Conservation (phyloP, 768 basidiomycete genomes). For the Cystofilobasidium ferigula region DNA sequence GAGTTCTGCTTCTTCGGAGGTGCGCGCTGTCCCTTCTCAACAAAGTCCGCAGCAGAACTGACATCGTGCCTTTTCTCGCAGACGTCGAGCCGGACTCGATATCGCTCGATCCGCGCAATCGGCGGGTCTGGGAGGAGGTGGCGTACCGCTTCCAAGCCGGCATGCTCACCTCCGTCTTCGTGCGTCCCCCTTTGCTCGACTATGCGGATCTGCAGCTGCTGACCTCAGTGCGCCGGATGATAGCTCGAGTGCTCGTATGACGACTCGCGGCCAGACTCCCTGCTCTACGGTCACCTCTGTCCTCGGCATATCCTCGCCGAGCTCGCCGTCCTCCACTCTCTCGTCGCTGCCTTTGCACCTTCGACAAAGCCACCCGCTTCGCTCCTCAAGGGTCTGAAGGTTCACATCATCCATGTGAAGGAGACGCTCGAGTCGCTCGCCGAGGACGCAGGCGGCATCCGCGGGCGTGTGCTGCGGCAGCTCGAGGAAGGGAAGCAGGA, state of each 20-base stretch:
- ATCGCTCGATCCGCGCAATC: conserved; percentile 51
- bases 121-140: conserved; percentile 67
- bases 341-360: conserved; percentile 45
- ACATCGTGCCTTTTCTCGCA: conserved; percentile 21
- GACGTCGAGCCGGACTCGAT: conserved; percentile 39
- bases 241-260: conserved; percentile 79
- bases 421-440: conserved; percentile 43
- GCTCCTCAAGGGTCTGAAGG: conserved; percentile 37
- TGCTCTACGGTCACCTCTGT: conserved; percentile 74
- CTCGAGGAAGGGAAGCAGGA: not conserved
- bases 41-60: conserved; percentile 16
- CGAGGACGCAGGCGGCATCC: not conserved
- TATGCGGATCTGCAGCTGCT: not conserved
- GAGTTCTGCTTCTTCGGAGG: conserved; percentile 84
- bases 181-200: conserved; percentile 37
- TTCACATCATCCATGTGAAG: conserved; percentile 42
- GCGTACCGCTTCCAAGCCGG: conserved; percentile 59
- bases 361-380: conserved; percentile 38
- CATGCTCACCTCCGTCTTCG: conserved; percentile 66
- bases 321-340: conserved; percentile 55
- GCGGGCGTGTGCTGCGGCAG: not conserved
- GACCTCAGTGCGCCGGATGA: too few relatives aligned
- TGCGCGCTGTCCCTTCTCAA: conserved; percentile 5
- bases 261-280: conserved; percentile 53
- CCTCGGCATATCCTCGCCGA: conserved; percentile 71